Conservation (phyloP, 2,329 filamentous ascomycete genomes). For the Calonectria montana region DNA sequence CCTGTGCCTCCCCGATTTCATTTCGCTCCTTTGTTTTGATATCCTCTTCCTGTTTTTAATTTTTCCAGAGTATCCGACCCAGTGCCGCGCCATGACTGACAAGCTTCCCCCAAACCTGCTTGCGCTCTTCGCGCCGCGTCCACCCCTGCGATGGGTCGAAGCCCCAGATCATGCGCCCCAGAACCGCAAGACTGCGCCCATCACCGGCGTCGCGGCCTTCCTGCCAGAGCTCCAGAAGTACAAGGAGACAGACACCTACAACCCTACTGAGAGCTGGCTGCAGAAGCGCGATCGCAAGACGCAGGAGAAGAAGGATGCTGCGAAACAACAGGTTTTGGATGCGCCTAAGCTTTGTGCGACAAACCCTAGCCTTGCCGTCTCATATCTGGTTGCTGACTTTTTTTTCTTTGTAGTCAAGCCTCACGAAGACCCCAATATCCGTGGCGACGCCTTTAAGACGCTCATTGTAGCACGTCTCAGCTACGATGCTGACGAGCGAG, state of each 20-base stretch:
- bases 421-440: constrained; percentile 84
- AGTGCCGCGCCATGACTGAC: constrained; percentile 80
- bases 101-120: constrained; percentile 93
- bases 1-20: constrained; percentile 22
- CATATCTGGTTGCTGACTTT: constrained; percentile 27
- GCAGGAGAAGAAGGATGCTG: constrained; percentile 78
- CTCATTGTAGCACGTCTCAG: constrained; percentile 91
- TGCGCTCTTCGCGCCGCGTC: constrained; percentile 93
- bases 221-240: constrained; percentile 81
- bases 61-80: constrained; percentile 8
- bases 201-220: constrained; percentile 80
- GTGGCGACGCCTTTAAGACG: constrained; percentile 95
- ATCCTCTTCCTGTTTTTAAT: constrained; percentile 2
- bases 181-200: constrained; percentile 78
- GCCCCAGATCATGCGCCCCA: constrained; percentile 86
- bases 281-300: constrained; percentile 87
- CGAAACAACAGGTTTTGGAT: constrained; percentile 73
- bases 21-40: constrained; percentile 19
- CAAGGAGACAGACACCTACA: constrained; percentile 80
- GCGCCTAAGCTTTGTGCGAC: constrained; percentile 72
- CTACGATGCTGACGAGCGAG: constrained; percentile 89
- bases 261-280: constrained; percentile 92
- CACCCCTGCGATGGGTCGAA: constrained; percentile 88
- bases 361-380: background rate
- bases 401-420: constrained; percentile 75